Conservation (phyloP, 306 rosid genomes). For the Vigna trinervia region DNA sequence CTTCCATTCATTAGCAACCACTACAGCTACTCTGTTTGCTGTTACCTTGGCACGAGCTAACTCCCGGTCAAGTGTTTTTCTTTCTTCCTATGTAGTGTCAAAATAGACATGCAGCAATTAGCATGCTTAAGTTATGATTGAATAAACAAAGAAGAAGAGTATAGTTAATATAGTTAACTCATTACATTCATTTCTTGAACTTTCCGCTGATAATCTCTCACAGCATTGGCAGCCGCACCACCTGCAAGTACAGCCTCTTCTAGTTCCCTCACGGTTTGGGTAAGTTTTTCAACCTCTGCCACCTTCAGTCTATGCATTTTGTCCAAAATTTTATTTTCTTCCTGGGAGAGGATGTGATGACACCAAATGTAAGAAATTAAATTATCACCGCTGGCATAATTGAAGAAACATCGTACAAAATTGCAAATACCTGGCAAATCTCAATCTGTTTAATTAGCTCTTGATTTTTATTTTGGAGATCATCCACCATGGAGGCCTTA, state of each 20-base stretch:
- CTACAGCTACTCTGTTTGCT: constrained; percentile 97
- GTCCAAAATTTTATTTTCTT: constrained; percentile 98
- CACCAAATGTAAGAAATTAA: constrained; percentile 21
- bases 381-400: background rate
- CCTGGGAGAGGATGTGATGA: constrained; percentile 60
- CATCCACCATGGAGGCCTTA: constrained; percentile 99
- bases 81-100: constrained; percentile 76
- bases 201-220: constrained; percentile 98
- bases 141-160: constrained; percentile 29
- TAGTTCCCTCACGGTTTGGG: constrained; percentile 97
- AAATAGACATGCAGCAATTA: constrained; percentile 41
- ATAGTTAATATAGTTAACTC: constrained; percentile 34
- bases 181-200: constrained; percentile 99
- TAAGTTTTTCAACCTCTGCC: constrained; percentile 99
- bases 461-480: constrained; percentile 97
- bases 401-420: constrained; percentile 17
- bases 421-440: constrained; percentile 86
- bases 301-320: constrained; percentile 98
- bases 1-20: constrained; percentile 99
- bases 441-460: constrained; percentile 97
- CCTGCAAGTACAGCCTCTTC: constrained; percentile 99
- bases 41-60: constrained; percentile 98
- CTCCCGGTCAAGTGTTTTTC: constrained; percentile 97
- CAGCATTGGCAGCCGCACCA: constrained; percentile 99
- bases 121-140: constrained; percentile 11